Evolutionary conservation across 164 flowering plant species (phyloP), one percentile per base, ranked within the genome.

Genomic region (Echeveria elegans): DNA sequence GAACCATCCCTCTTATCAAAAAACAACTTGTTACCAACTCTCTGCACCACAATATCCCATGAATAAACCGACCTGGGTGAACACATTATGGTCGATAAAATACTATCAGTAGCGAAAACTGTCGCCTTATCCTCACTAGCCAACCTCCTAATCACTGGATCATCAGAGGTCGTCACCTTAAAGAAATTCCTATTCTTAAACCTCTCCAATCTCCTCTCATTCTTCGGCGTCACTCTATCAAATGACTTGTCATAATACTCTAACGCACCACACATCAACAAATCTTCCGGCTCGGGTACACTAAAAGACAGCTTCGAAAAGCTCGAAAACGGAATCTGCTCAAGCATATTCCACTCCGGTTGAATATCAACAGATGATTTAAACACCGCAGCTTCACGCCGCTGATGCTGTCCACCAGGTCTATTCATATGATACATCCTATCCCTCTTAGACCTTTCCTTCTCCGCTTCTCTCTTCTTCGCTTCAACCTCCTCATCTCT

Each of bases 341-440:
- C 98, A 6, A 86, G 89, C 98, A 93, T 90, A 64, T 91, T 89
- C 98, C 97, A 93, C 63, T 93, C 98, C 0, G 98, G 98, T 73
- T 93, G 96, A 45, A 93, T 93, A 66, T 93, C 97, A 29, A 93
- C 97, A 0, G 91, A 86, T 0, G 91, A 84, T 37, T 86, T 89
- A 65, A 86, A 82, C 0, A 80, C 87, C 0, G 98, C 86, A 0
- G 95, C 88, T 53, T 93, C 98, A 0, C 98, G 82, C 11, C 98
- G 86, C 1, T 68, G 77, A 30, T 60, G 63, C 45, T 79, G 73
- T 26, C 70, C 75, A 9, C 86, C 83, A 0, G 83, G 71, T 0
- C 91, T 79, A 61, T 89, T 86, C 50, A 67, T 70, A 30, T 89
- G 76, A 71, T 86, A 89, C 38, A 75, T 77, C 0, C 96, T 82